These are phyloP conservation scores for Grigorovia humatica DNA, from an alignment of 805 yeast genomes.

Conservation along the genomic window DNA sequence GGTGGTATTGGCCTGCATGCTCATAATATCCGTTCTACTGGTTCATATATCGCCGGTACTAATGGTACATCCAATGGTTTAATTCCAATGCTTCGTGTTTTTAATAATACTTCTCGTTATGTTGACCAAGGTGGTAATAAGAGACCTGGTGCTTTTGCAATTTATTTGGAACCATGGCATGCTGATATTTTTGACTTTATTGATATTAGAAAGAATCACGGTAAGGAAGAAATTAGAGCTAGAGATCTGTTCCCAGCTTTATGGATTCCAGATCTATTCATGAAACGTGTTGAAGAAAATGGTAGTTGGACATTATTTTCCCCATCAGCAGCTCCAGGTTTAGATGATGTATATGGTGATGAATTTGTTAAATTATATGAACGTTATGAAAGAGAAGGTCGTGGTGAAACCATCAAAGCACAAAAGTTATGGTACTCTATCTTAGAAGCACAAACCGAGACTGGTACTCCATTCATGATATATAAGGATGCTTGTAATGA, in stretches of 20 bases:
- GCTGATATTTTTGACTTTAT: slow-evolving; percentile 77
- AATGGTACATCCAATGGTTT: slow-evolving; percentile 87
- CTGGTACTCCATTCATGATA: slow-evolving; percentile 89
- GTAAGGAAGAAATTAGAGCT: slow-evolving; percentile 86
- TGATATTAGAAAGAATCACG: slow-evolving; percentile 84
- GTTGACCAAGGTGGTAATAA: slow-evolving; percentile 98
- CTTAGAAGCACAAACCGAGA: slow-evolving; percentile 84
- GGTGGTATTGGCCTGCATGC: slow-evolving; percentile 91
- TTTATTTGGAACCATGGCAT: slow-evolving; percentile 95
- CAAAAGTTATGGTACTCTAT: slow-evolving; percentile 84
- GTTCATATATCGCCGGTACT: slow-evolving; percentile 80
- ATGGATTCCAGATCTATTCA: slow-evolving; percentile 90
- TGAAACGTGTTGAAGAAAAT: slow-evolving; percentile 77
- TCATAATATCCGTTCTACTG: slow-evolving; percentile 73
- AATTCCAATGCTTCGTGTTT: slow-evolving; percentile 88
- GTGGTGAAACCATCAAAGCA: slow-evolving; percentile 58
- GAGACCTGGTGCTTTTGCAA: slow-evolving; percentile 92
- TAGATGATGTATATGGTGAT: slow-evolving; percentile 71
- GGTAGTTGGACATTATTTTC: slow-evolving; percentile 82
- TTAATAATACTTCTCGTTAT: slow-evolving; percentile 88
- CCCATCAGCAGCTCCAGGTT: slow-evolving; percentile 78
- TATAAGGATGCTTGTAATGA: slow-evolving; percentile 83
- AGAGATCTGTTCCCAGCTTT: slow-evolving; percentile 83
- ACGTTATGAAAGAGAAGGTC: slow-evolving; percentile 57
- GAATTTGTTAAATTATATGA: slow-evolving; percentile 64